Percentiles rank a stretch among this genome's conserved stretches.
phyloP scores from a whole-genome alignment of 2,329 filamentous ascomycete genomes.

The Paraphoma chrysanthemicola region DNA sequence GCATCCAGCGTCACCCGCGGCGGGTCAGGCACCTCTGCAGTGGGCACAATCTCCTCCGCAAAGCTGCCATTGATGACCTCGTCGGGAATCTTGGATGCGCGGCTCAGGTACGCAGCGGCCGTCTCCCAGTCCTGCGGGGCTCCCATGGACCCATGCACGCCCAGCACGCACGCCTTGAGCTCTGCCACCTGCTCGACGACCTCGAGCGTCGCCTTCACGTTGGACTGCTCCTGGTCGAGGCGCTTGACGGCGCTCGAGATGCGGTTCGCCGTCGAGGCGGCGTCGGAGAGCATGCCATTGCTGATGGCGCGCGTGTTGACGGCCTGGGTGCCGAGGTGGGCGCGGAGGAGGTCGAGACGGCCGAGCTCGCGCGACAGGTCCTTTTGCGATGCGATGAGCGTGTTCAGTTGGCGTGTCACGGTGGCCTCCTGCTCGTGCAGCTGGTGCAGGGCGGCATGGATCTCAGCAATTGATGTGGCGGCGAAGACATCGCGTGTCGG shows the following conservation, averaged over 20 bases:
- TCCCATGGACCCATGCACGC: slow-evolving; percentile 94
- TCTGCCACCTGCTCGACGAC: slow-evolving; percentile 97
- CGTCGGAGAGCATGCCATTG: slow-evolving; percentile 87
- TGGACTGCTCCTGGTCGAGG: slow-evolving; percentile 88
- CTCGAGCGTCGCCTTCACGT: slow-evolving; percentile 86
- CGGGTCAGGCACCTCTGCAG: slow-evolving; percentile 91
- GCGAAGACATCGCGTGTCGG: slow-evolving; percentile 57
- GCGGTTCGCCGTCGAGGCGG: slow-evolving; percentile 82
- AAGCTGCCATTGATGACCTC: slow-evolving; percentile 84
- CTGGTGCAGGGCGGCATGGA: slow-evolving; percentile 76
- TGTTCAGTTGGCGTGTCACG: slow-evolving; percentile 76
- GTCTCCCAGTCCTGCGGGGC: slow-evolving; percentile 99
- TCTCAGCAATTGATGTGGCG: slow-evolving; percentile 77
- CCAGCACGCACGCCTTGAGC: slow-evolving; percentile 94
- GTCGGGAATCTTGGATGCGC: slow-evolving; percentile 80
- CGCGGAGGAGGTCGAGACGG: slow-evolving; percentile 86
- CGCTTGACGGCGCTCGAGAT: slow-evolving; percentile 87
- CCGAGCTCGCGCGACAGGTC: slow-evolving; percentile 86
- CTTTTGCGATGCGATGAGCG: slow-evolving; percentile 80
- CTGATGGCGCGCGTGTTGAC: slow-evolving; percentile 83
- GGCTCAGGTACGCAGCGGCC: slow-evolving; percentile 85
- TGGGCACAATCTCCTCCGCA: slow-evolving; percentile 90
- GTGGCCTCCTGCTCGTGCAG: slow-evolving; percentile 78
- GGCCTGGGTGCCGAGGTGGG: slow-evolving; percentile 85
- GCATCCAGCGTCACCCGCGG: slow-evolving; percentile 86